phyloP scores from a whole-genome alignment of 139 green algal genomes.

The Chlorella sorokiniana region DNA sequence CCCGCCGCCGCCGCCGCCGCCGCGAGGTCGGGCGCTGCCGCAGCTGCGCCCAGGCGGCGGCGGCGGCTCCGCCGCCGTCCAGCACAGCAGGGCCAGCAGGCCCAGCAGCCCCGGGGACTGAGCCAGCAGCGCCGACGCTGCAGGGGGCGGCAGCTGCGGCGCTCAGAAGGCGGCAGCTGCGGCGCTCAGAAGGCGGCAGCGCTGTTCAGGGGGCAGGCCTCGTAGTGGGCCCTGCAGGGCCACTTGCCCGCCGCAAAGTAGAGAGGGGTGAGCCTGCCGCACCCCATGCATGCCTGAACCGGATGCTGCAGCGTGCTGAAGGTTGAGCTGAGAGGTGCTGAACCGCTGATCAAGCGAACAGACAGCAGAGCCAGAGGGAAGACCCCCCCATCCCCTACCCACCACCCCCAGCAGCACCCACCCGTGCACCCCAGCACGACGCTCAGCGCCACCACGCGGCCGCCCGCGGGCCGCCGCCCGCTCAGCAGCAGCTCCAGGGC shows the following conservation, averaged over 20 bases:
- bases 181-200: neutral
- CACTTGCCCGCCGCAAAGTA: too few species aligned
- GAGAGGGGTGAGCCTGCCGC: too few species aligned
- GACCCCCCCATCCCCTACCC: too few species aligned
- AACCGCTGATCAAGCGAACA: too few species aligned
- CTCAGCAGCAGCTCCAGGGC: conserved; percentile 19
- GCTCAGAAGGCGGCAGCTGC: neutral
- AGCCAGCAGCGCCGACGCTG: conserved; percentile 13
- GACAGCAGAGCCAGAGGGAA: too few species aligned
- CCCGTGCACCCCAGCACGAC: neutral
- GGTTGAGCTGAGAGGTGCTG: too few species aligned
- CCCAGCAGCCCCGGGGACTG: conserved; percentile 7
- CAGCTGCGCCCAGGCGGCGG: neutral
- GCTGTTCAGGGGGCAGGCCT: neutral
- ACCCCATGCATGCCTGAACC: too few species aligned
- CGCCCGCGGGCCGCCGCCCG: conserved; percentile 21
- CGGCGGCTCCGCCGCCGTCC: conserved; percentile 1
- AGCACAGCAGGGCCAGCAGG: conserved; percentile 24
- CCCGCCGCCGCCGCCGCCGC: neutral
- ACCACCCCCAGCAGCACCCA: neutral
- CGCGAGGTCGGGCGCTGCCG: conserved; percentile 14
- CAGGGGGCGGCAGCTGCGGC: neutral
- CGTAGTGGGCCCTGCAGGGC: too few species aligned
- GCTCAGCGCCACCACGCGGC: conserved; percentile 49
- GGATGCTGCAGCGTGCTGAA: too few species aligned